A percentile compares a stretch with the other conserved stretches of the same genome.
These are phyloP conservation scores for Prunus armeniaca DNA, from an alignment of 306 rosid genomes.

Conservation along the genomic window DNA sequence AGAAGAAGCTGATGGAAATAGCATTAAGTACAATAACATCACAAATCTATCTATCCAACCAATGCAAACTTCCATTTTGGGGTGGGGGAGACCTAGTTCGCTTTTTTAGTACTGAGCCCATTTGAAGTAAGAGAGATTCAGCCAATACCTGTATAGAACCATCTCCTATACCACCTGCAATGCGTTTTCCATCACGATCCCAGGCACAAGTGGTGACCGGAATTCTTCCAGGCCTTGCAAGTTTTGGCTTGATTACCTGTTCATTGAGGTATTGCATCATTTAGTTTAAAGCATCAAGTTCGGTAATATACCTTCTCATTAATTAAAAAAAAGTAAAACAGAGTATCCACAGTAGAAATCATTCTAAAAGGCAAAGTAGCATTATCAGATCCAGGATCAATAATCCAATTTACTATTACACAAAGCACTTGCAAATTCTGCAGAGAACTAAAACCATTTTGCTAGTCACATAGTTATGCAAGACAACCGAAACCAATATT, in stretches of 20 bases:
- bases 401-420: neutral
- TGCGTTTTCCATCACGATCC: constrained; percentile 83
- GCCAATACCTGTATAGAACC: constrained; percentile 85
- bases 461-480: neutral
- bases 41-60: neutral
- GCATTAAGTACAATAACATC: constrained; percentile 10
- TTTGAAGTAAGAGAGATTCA: constrained; percentile 1
- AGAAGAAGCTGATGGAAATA: constrained; percentile 14
- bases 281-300: constrained; percentile 1
- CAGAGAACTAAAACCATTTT: neutral
- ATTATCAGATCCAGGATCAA: neutral
- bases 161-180: constrained; percentile 91
- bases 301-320: neutral
- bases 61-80: neutral
- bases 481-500: no score
- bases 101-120: constrained; percentile 6
- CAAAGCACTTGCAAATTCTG: neutral
- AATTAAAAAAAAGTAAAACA: neutral
- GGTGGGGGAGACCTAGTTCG: neutral
- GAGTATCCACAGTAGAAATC: neutral
- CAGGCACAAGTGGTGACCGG: constrained; percentile 92
- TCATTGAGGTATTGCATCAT: constrained; percentile 25
- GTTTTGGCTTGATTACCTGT: constrained; percentile 93
- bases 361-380: neutral
- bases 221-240: constrained; percentile 85